Base-by-base conservation (phyloP, 345 rosid genomes). In the Salix viminalis region DNA sequence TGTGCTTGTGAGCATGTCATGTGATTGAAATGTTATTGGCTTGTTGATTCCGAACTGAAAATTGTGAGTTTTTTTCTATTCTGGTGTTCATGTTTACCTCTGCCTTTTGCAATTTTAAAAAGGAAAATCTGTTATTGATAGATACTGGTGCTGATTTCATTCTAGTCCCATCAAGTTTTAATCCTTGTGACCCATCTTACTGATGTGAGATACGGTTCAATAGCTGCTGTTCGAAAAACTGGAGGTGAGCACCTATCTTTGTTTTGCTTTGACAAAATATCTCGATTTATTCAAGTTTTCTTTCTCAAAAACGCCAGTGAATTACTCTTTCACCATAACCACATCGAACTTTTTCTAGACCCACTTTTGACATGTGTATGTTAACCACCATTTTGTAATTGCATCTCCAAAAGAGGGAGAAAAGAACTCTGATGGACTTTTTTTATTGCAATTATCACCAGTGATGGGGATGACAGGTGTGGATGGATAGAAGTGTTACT, bases 121-220 rank as follows among this genome's bases (percentile, higher is more conserved):
- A 50, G 32, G 75, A 44, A 78, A 56, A 11, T 34, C 71, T 67
- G 65, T 75, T 93, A 30, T 30, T 2, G 97, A 93, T 95, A 75
- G 93, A 95, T 75, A 97, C 96, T 0, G 99, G 99, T 79, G 89
- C 97, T 4, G 99, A 95, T 85, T 89, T 93, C 83, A 90, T 95
- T 81, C 83, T 95, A 68, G 97, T 95, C 37, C 99, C 99, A 1
- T 95, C 99, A 15, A 90, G 93, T 71, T 95, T 95, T 77, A 97
- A 95, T 87, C 99, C 99, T 5, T 95, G 97, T 71, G 79, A 95
- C 97, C 19, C 99, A 95, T 77, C 93, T 93, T 69, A 86, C 85
- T 61, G 97, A 97, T 65, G 91, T 95, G 99, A 87, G 99, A 91
- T 95, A 93, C 32, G 99, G 99, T 24, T 90, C 94, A 42, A 69